Percentiles rank a stretch among this genome's conserved stretches.
phyloP scores from a whole-genome alignment of 2,329 filamentous ascomycete species.

The Pleoardoris graminearum region DNA sequence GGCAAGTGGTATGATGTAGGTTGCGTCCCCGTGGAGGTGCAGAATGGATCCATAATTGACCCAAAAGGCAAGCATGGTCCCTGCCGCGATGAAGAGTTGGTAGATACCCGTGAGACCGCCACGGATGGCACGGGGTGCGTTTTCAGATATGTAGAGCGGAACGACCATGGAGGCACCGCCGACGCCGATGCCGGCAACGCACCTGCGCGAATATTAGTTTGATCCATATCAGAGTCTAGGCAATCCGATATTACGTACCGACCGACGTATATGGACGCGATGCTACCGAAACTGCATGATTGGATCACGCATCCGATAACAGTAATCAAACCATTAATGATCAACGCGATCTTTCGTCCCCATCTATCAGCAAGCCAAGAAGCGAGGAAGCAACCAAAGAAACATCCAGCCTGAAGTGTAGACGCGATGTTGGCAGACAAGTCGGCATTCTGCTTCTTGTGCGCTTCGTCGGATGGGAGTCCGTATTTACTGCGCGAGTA shows the following conservation, averaged over 20 bases:
- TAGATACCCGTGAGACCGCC: slow-evolving; percentile 64
- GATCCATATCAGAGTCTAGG: slow-evolving; percentile 7
- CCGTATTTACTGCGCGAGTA: slow-evolving; percentile 54
- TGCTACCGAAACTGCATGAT: slow-evolving; percentile 61
- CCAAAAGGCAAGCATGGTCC: slow-evolving; percentile 58
- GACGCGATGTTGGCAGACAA: slow-evolving; percentile 70
- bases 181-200: slow-evolving; percentile 59
- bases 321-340: slow-evolving; percentile 61
- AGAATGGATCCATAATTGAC: slow-evolving; percentile 58
- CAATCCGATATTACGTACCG: slow-evolving; percentile 48
- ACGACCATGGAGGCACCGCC: slow-evolving; percentile 60
- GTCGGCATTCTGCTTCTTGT: slow-evolving; percentile 53
- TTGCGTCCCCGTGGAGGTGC: slow-evolving; percentile 52
- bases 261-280: slow-evolving; percentile 68
- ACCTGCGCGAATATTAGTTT: slow-evolving; percentile 33
- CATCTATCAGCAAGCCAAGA: slow-evolving; percentile 58
- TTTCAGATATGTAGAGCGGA: slow-evolving; percentile 65
- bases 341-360: slow-evolving; percentile 60
- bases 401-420: slow-evolving; percentile 71
- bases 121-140: slow-evolving; percentile 61
- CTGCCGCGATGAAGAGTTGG: slow-evolving; percentile 60
- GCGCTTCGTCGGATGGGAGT: slow-evolving; percentile 43
- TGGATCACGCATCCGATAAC: slow-evolving; percentile 67
- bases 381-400: slow-evolving; percentile 64
- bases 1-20: slow-evolving; percentile 65